These are phyloP conservation scores for Ananas comosus DNA, from an alignment of 176 grass and related monocot genomes.

Conservation along the genomic window DNA sequence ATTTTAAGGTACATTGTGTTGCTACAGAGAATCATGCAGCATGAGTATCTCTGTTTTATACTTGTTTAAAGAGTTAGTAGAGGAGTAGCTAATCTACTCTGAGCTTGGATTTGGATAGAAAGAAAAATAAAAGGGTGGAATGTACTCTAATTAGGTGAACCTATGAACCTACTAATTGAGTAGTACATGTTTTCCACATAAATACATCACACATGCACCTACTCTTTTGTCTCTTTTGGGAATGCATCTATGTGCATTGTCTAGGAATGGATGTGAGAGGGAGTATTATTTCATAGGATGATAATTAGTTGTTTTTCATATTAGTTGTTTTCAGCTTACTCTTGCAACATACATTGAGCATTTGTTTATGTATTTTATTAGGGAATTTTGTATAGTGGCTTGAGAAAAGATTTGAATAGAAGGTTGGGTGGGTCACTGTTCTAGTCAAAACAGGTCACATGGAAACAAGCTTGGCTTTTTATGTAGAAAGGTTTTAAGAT, in stretches of 20 bases:
- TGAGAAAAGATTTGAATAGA: not conserved
- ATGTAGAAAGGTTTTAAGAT: constrained; percentile 6
- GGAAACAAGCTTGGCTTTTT: constrained; percentile 8
- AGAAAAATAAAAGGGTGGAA: too few relatives aligned
- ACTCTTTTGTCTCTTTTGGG: too few relatives aligned
- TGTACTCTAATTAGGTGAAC: too few relatives aligned
- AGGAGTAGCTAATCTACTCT: too few relatives aligned
- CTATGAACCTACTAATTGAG: too few relatives aligned
- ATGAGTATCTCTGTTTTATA: too few relatives aligned
- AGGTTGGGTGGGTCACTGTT: not conserved
- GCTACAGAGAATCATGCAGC: too few relatives aligned
- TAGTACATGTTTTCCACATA: too few relatives aligned
- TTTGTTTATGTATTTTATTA: not conserved
- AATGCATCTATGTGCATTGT: too few relatives aligned
- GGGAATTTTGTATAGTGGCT: not conserved
- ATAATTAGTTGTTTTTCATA: not conserved
- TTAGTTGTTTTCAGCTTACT: not conserved
- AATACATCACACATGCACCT: too few relatives aligned
- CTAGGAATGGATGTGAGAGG: not conserved
- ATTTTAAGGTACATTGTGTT: constrained; percentile 18
- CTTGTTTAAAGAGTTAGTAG: too few relatives aligned
- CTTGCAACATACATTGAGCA: not conserved
- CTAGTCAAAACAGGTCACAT: constrained; percentile 3
- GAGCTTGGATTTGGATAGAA: too few relatives aligned
- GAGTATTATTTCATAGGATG: not conserved